Percentiles rank a stretch among this genome's conserved stretches.
phyloP scores from a whole-genome alignment of 805 yeast genomes.

The Sugiyamaella chiloensis region DNA sequence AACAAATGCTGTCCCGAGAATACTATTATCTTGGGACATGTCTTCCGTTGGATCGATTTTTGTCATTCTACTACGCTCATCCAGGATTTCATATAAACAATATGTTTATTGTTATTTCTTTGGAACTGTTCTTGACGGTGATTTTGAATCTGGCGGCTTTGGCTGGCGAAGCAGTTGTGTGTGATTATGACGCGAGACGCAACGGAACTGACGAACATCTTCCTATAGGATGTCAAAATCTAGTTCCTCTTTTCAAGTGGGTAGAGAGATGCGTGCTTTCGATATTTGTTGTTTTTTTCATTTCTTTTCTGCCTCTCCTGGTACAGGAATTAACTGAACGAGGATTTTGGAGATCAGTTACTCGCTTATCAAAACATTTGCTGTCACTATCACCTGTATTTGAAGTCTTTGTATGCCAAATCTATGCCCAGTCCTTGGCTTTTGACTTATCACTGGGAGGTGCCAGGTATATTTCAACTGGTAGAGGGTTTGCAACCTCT shows the following conservation, averaged over 20 bases:
- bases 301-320: conserved; percentile 70
- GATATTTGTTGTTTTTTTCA: conserved; percentile 68
- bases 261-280: conserved; percentile 68
- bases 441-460: conserved; percentile 74
- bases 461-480: conserved; percentile 78
- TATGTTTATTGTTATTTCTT: conserved; percentile 66
- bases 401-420: conserved; percentile 75
- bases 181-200: conserved; percentile 54
- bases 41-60: conserved; percentile 70
- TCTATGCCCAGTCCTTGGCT: conserved; percentile 66
- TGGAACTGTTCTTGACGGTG: conserved; percentile 58
- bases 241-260: conserved; percentile 73
- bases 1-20: conserved; percentile 78
- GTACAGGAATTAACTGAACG: conserved; percentile 76
- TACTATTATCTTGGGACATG: conserved; percentile 76
- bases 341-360: conserved; percentile 67
- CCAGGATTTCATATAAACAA: conserved; percentile 84
- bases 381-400: conserved; percentile 71
- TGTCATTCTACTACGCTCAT: conserved; percentile 80
- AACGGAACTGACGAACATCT: conserved; percentile 60
- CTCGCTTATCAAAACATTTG: conserved; percentile 63
- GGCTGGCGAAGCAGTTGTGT: conserved; percentile 57
- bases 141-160: conserved; percentile 61
- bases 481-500: conserved; percentile 76
- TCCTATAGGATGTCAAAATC: conserved; percentile 70